Evolutionary conservation across 768 basidiomycete genomes (phyloP).

Genomic region (Baorangia bicolor): DNA sequence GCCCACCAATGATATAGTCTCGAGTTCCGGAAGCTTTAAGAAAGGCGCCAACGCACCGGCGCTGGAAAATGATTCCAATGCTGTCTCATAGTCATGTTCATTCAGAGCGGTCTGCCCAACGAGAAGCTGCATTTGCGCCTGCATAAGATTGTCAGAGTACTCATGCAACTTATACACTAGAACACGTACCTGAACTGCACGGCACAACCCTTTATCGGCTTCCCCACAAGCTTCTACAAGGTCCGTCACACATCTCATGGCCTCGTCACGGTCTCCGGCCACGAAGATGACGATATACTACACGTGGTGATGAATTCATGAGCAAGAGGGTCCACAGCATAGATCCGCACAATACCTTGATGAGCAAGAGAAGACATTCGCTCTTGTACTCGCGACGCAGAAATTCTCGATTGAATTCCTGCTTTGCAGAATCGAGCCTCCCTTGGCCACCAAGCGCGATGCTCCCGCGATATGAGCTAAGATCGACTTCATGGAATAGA

Average conservation of each 20-base stretch:
- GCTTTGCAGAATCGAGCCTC: not conserved
- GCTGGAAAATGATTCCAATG: not conserved
- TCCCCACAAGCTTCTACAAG: not conserved
- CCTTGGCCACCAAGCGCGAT: not conserved
- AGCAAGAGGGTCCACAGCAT: not conserved
- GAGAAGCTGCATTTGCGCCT: not conserved
- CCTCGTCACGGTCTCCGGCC: not conserved
- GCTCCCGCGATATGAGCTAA: not conserved
- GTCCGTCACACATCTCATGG: not conserved
- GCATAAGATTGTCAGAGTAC: not conserved
- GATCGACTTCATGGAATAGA: not conserved
- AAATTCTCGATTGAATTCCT: not conserved
- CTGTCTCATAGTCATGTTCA: not conserved
- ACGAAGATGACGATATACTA: not conserved
- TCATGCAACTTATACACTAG: not conserved
- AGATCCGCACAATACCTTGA: not conserved
- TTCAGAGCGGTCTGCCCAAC: not conserved
- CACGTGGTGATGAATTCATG: not conserved
- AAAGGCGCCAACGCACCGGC: not conserved
- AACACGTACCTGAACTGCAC: not conserved
- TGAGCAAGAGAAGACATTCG: not conserved
- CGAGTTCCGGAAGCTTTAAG: not conserved
- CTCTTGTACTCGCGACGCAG: not conserved
- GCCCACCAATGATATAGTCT: not conserved
- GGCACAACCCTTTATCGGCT: not conserved